Conservation (phyloP, 192 early-diverging fungal genomes). For the Coemansia erecta region DNA sequence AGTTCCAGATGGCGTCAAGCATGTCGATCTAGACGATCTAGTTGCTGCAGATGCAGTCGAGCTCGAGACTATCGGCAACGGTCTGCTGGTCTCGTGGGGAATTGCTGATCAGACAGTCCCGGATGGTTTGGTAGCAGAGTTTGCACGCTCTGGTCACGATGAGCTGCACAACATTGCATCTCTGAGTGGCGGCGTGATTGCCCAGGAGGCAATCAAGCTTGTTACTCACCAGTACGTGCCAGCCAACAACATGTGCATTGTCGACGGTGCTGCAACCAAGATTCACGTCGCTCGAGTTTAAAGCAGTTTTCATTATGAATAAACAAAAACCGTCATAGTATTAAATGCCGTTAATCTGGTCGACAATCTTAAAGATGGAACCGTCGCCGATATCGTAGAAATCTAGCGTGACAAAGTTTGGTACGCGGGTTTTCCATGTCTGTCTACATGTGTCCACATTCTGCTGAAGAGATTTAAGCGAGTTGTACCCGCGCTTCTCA, state of each 20-base stretch:
- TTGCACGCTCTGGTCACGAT: slow-evolving; percentile 63
- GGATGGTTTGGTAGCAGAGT: slow-evolving; percentile 25
- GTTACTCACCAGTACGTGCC: slow-evolving; percentile 95
- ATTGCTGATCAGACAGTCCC: slow-evolving; percentile 13
- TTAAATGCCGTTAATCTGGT: slow-evolving; percentile 25
- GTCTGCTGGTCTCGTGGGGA: slow-evolving; percentile 21
- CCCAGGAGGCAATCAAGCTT: slow-evolving; percentile 95
- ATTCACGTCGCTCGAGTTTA: slow-evolving; percentile 21
- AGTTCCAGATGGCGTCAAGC: background rate
- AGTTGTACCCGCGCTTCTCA: slow-evolving; percentile 30
- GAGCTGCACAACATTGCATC: slow-evolving; percentile 85
- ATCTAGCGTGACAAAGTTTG: slow-evolving; percentile 48
- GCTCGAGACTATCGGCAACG: slow-evolving; percentile 12
- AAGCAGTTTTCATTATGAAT: background rate
- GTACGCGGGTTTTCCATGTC: slow-evolving; percentile 24
- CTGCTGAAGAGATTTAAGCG: slow-evolving; percentile 16
- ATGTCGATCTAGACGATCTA: slow-evolving; percentile 17
- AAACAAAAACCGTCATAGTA: background rate
- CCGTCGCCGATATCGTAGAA: slow-evolving; percentile 41
- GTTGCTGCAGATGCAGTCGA: slow-evolving; percentile 14
- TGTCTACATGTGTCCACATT: slow-evolving; percentile 30
- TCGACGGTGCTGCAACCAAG: slow-evolving; percentile 67
- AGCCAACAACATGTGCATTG: slow-evolving; percentile 79
- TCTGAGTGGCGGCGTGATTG: slow-evolving; percentile 82
- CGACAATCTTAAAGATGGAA: slow-evolving; percentile 29